Conservation (phyloP, 805 yeast genomes). For the Yamadazyma tumulicola region DNA sequence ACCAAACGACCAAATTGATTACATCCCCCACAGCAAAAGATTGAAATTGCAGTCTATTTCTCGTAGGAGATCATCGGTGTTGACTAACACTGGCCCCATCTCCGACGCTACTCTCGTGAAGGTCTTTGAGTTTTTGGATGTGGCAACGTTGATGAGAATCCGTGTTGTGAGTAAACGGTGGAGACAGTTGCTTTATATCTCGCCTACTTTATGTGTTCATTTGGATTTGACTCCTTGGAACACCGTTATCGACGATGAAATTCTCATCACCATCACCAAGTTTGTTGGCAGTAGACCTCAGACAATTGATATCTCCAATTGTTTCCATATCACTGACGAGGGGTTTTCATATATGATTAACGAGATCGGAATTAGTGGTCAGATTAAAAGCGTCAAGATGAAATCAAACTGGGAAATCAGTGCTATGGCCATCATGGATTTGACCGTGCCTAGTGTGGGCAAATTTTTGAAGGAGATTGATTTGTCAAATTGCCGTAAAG, state of each 20-base stretch:
- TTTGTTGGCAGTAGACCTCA: slow-evolving; percentile 70
- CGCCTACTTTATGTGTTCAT: slow-evolving; percentile 47
- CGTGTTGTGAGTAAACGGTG: slow-evolving; percentile 61
- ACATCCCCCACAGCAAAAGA: slow-evolving; percentile 53
- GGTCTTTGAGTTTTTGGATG: slow-evolving; percentile 50
- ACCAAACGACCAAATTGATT: slow-evolving; percentile 7
- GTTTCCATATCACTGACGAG: slow-evolving; percentile 74
- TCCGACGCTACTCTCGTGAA: slow-evolving; percentile 57
- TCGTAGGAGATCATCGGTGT: slow-evolving; percentile 54
- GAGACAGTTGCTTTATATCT: slow-evolving; percentile 60
- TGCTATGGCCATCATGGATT: slow-evolving; percentile 80
- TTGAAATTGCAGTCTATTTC: slow-evolving; percentile 44
- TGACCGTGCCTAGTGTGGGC: slow-evolving; percentile 65
- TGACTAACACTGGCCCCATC: slow-evolving; percentile 51
- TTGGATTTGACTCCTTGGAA: slow-evolving; percentile 64
- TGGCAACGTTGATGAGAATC: slow-evolving; percentile 60
- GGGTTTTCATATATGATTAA: slow-evolving; percentile 70
- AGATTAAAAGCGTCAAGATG: slow-evolving; percentile 55
- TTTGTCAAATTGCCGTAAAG: slow-evolving; percentile 69
- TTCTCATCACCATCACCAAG: slow-evolving; percentile 55
- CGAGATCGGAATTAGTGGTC: slow-evolving; percentile 66
- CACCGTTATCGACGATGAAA: slow-evolving; percentile 55
- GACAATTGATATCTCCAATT: slow-evolving; percentile 60
- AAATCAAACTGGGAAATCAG: slow-evolving; percentile 72
- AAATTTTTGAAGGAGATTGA: slow-evolving; percentile 56